These are phyloP conservation scores for Rhinocladiella similis DNA, from an alignment of 2,329 filamentous ascomycete species.

Conservation along the genomic window DNA sequence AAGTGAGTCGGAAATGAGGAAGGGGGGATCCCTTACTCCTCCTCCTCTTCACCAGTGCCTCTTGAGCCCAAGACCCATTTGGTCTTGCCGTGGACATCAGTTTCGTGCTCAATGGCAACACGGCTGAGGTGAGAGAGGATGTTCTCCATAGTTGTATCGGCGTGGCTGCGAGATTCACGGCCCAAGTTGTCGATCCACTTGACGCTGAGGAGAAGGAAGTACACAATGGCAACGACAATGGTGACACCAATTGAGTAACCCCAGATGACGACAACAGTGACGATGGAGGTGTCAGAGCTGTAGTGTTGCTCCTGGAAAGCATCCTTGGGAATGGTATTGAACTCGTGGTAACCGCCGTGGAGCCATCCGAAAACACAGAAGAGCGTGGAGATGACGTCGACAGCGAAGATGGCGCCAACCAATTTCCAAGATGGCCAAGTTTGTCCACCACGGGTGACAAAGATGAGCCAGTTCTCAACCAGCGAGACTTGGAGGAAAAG, in stretches of 20 bases:
- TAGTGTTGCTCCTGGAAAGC: constrained; percentile 23
- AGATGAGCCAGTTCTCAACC: constrained; percentile 95
- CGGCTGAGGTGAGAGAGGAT: constrained; percentile 54
- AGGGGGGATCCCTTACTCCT: constrained; percentile 23
- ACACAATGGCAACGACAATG: constrained; percentile 54
- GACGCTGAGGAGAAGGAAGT: constrained; percentile 50
- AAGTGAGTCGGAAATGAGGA: not conserved
- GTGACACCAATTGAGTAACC: constrained; percentile 55
- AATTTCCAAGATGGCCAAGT: constrained; percentile 76
- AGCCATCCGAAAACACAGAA: constrained; percentile 78
- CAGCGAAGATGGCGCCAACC: constrained; percentile 67
- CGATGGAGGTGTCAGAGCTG: constrained; percentile 44
- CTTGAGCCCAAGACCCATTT: constrained; percentile 46
- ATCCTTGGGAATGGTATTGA: constrained; percentile 38
- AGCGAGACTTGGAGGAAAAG: constrained; percentile 89
- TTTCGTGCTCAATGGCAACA: constrained; percentile 53
- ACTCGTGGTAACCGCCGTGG: constrained; percentile 51
- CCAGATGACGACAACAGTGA: constrained; percentile 55
- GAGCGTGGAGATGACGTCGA: constrained; percentile 70
- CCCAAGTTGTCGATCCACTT: constrained; percentile 52
- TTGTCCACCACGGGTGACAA: constrained; percentile 83
- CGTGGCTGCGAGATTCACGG: constrained; percentile 51
- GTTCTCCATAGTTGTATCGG: constrained; percentile 56
- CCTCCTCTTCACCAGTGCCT: constrained; percentile 44
- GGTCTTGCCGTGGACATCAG: constrained; percentile 46